Conservation (phyloP, 1,284 basidiomycete genomes). For the Meira nashicola region DNA sequence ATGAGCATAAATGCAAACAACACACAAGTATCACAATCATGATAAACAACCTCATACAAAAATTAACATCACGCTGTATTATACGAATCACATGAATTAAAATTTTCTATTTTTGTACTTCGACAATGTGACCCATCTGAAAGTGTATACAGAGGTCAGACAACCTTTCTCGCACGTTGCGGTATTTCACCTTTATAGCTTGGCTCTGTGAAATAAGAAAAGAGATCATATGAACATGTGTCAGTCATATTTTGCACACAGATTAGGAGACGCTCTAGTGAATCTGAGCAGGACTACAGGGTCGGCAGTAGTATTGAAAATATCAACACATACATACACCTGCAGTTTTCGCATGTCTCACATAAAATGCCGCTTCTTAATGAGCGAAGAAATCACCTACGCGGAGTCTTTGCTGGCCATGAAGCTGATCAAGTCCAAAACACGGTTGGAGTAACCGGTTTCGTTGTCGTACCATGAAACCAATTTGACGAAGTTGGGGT, state of each 20-base stretch:
- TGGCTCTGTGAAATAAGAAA: constrained; percentile 1
- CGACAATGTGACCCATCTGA: too few species aligned
- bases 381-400: constrained; percentile 28
- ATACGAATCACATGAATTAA: neutral
- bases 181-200: neutral
- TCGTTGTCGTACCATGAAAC: constrained; percentile 80
- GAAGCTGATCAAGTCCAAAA: constrained; percentile 81
- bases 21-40: too few species aligned
- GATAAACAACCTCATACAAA: too few species aligned
- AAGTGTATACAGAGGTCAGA: too few species aligned
- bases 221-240: neutral
- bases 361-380: neutral
- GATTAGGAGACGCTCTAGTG: neutral
- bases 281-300: neutral
- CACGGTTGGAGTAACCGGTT: constrained; percentile 93
- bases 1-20: too few species aligned
- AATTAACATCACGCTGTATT: too few species aligned
- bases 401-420: constrained; percentile 63
- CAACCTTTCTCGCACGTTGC: neutral
- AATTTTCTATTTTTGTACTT: neutral
- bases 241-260: neutral
- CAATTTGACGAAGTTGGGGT: constrained; percentile 90
- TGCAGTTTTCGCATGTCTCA: neutral
- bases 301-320: too few species aligned
- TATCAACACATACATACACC: too few species aligned